Percentiles rank a stretch among this genome's conserved stretches.
These are phyloP conservation scores for Fraxinus baroniana DNA, from an alignment of 305 asterid genomes.

Conservation along the genomic window DNA sequence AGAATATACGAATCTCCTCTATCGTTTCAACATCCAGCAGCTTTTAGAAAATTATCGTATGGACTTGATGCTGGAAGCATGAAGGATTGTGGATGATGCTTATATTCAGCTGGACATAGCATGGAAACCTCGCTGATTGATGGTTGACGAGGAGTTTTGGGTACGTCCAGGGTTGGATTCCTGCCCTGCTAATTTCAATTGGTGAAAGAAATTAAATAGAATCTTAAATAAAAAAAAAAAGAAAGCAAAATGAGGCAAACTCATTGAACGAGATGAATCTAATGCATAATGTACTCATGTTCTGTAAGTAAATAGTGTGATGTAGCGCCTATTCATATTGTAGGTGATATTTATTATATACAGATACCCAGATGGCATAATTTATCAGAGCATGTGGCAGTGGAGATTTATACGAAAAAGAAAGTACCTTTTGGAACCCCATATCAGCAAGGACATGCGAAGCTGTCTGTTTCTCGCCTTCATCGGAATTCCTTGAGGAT, in stretches of 20 bases:
- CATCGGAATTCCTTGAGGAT: conserved; percentile 44
- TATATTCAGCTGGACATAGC: conserved; percentile 47
- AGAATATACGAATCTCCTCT: background rate
- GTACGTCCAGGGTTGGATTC: conserved; percentile 41
- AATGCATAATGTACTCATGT: background rate
- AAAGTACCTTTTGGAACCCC: conserved; percentile 36
- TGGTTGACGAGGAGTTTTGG: conserved; percentile 32
- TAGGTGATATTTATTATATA: background rate
- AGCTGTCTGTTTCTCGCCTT: conserved; percentile 30
- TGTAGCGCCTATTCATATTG: background rate
- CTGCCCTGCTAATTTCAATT: conserved; percentile 40
- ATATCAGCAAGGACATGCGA: conserved; percentile 27
- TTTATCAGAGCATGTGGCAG: background rate
- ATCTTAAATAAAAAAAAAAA: background rate
- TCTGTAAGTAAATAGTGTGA: background rate
- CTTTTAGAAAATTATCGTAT: conserved; percentile 85
- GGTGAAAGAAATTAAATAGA: background rate
- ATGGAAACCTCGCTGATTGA: conserved; percentile 26
- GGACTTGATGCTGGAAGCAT: conserved; percentile 83
- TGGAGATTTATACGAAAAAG: background rate
- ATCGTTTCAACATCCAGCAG: conserved; percentile 59
- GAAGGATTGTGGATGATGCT: conserved; percentile 54
- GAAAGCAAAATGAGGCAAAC: background rate
- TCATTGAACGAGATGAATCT: background rate
- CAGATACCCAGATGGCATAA: background rate